phyloP scores from a whole-genome alignment of 805 yeast genomes.

The Candida piceae region DNA sequence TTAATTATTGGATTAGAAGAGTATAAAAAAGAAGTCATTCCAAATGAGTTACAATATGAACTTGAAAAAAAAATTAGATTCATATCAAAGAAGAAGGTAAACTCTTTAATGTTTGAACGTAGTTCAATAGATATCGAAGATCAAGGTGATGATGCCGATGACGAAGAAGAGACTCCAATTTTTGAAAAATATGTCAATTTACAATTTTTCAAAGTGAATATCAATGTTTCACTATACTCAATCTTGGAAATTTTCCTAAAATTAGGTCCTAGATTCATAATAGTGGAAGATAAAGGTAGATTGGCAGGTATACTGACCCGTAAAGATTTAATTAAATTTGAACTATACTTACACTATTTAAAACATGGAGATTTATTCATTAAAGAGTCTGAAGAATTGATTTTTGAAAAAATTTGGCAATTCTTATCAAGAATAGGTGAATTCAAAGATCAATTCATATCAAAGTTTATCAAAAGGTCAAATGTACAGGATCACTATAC shows the following conservation, averaged over 20 bases:
- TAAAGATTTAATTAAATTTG: conserved; percentile 74
- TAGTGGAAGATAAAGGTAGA: conserved; percentile 57
- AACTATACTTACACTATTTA: conserved; percentile 31
- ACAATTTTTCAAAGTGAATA: conserved; percentile 59
- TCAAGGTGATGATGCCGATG: conserved; percentile 2
- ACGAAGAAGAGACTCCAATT: background rate
- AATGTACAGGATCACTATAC: background rate
- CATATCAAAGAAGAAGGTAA: conserved; percentile 6
- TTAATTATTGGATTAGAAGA: conserved; percentile 27
- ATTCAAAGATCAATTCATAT: too few species aligned
- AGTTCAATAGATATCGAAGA: background rate
- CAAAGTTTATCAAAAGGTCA: too few species aligned
- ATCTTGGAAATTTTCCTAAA: conserved; percentile 66
- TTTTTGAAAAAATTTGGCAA: conserved; percentile 16
- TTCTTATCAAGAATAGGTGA: too few species aligned
- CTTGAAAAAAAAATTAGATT: conserved; percentile 10
- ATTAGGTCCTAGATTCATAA: conserved; percentile 72
- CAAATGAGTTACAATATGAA: background rate
- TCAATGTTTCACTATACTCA: conserved; percentile 51
- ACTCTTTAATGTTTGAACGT: background rate
- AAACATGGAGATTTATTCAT: conserved; percentile 24
- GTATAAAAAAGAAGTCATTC: conserved; percentile 14
- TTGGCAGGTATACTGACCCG: conserved; percentile 76
- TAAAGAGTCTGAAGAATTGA: conserved; percentile 15
- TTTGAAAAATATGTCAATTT: conserved; percentile 37